A percentile compares a stretch with the other conserved stretches of the same genome.
Evolutionary conservation across 2,329 filamentous ascomycete genomes (phyloP).

Genomic region (Thielaviopsis ethacetica): DNA sequence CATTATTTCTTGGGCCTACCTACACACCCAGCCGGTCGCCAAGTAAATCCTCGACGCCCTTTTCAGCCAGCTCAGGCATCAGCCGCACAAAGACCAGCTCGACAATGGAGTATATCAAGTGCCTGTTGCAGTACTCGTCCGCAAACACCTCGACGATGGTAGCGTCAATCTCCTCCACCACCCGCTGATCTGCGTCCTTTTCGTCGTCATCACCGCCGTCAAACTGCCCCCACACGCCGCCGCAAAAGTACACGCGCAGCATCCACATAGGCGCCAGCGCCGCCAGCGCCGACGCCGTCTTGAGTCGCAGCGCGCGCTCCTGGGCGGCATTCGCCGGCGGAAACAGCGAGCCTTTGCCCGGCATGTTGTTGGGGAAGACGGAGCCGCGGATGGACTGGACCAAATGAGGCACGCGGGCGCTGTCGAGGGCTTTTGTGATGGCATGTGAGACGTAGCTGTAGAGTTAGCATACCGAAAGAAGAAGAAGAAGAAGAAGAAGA

Average conservation of each 20-base stretch:
- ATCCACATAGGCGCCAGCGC: conserved; percentile 30
- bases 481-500: background rate
- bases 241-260: conserved; percentile 34
- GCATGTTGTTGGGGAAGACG: conserved; percentile 74
- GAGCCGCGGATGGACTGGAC: conserved; percentile 57
- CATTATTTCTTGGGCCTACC: background rate
- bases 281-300: conserved; percentile 46
- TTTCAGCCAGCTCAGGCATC: conserved; percentile 68
- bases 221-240: conserved; percentile 15
- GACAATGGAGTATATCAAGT: conserved; percentile 66
- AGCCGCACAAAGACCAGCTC: conserved; percentile 70
- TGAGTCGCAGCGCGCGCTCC: conserved; percentile 43
- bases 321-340: conserved; percentile 44
- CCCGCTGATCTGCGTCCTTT: conserved; percentile 27
- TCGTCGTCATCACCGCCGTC: conserved; percentile 13
- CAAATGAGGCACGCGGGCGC: conserved; percentile 46
- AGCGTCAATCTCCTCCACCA: conserved; percentile 43
- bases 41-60: conserved; percentile 54
- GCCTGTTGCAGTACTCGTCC: conserved; percentile 83
- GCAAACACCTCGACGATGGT: conserved; percentile 56
- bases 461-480: background rate
- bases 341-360: conserved; percentile 44
- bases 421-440: conserved; percentile 43
- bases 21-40: conserved; percentile 44
- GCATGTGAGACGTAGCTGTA: conserved; percentile 42